These are phyloP conservation scores for Aspergillus steynii DNA, from an alignment of 495 filamentous ascomycete species.

Conservation along the genomic window DNA sequence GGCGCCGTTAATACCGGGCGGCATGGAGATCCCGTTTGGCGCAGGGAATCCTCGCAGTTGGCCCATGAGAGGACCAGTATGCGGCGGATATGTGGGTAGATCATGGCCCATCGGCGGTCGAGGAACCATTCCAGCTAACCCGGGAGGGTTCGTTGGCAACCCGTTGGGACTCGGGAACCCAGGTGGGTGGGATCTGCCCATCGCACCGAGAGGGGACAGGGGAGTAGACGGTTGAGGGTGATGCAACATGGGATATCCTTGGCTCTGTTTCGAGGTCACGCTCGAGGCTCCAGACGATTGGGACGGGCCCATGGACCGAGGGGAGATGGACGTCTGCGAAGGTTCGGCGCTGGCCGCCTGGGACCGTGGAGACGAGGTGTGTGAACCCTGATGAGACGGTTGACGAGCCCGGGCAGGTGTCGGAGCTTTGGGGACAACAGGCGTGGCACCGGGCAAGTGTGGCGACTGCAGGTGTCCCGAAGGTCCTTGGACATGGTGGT, in stretches of 20 bases:
- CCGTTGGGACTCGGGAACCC: slow-evolving; percentile 48
- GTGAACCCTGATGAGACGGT: slow-evolving; percentile 77
- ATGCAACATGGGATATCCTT: slow-evolving; percentile 41
- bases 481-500: slow-evolving; percentile 41
- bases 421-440: slow-evolving; percentile 77
- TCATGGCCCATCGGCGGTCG: slow-evolving; percentile 44
- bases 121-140: slow-evolving; percentile 53
- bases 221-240: slow-evolving; percentile 55
- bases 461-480: slow-evolving; percentile 65
- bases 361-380: slow-evolving; percentile 61
- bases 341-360: slow-evolving; percentile 41
- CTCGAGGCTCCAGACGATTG: slow-evolving; percentile 35
- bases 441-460: slow-evolving; percentile 73
- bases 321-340: slow-evolving; percentile 42
- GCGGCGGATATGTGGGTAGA: slow-evolving; percentile 56
- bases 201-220: slow-evolving; percentile 49
- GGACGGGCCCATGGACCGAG: slow-evolving; percentile 39
- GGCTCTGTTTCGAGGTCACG: slow-evolving; percentile 30
- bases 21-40: slow-evolving; percentile 59
- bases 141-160: slow-evolving; percentile 55
- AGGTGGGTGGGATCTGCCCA: slow-evolving; percentile 52
- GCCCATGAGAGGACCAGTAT: slow-evolving; percentile 40
- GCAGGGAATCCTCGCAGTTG: slow-evolving; percentile 55
- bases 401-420: slow-evolving; percentile 77
- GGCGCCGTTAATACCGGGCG: slow-evolving; percentile 58